Percentiles rank a stretch among this genome's conserved stretches.
phyloP scores from a whole-genome alignment of 805 yeast species.

The Ogataea parapolymorpha region DNA sequence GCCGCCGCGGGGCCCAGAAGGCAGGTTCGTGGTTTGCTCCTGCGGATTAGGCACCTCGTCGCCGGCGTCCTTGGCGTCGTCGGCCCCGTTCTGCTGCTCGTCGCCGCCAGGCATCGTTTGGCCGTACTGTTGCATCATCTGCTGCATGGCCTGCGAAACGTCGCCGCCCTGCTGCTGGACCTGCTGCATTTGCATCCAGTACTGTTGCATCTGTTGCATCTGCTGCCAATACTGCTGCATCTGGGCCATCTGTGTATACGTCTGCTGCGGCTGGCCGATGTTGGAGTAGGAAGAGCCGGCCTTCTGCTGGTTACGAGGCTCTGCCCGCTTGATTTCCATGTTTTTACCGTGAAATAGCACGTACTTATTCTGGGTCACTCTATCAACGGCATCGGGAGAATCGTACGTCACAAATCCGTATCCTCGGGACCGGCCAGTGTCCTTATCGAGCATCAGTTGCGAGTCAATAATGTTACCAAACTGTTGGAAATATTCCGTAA shows the following conservation, averaged over 20 bases:
- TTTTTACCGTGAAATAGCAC: conserved; percentile 81
- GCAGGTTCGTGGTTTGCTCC: conserved; percentile 28
- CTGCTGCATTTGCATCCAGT: conserved; percentile 35
- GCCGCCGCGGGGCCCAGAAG: conserved; percentile 34
- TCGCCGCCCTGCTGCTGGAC: conserved; percentile 27
- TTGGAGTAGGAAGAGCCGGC: conserved; percentile 35
- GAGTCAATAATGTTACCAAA: conserved; percentile 93
- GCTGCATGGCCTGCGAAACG: conserved; percentile 9
- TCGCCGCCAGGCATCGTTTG: conserved; percentile 7
- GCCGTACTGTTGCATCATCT: conserved; percentile 17
- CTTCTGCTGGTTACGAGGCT: conserved; percentile 69
- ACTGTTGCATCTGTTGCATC: conserved; percentile 51
- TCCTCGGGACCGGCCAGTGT: conserved; percentile 94
- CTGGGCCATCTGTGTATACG: conserved; percentile 33
- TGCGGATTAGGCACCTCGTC: conserved; percentile 37
- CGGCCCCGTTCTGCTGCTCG: conserved; percentile 10
- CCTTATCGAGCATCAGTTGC: conserved; percentile 95
- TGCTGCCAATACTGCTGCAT: conserved; percentile 58
- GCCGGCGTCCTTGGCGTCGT: conserved; percentile 22
- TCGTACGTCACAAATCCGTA: conserved; percentile 96
- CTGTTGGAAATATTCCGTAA: conserved; percentile 78
- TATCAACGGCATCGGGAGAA: conserved; percentile 89
- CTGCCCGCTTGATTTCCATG: conserved; percentile 82
- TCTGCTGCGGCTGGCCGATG: conserved; percentile 30
- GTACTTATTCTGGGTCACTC: conserved; percentile 77